A percentile compares a stretch with the other conserved stretches of the same genome.
These are phyloP conservation scores for Agaricales sp. DNA, from an alignment of 1,284 basidiomycete species.

Conservation along the genomic window DNA sequence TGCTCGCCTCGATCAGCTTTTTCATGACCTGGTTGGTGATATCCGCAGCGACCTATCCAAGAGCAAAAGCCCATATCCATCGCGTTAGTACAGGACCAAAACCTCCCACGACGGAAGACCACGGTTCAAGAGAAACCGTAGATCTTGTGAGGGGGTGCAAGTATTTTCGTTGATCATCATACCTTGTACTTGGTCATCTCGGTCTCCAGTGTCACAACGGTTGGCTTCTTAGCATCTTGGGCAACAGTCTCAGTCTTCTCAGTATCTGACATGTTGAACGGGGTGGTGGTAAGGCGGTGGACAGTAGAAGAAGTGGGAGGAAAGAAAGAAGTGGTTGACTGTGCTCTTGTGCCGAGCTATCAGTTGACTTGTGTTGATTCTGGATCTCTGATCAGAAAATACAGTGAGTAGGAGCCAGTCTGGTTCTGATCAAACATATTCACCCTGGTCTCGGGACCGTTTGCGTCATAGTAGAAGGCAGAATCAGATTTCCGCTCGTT, in stretches of 20 bases:
- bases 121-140: neutral
- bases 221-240: neutral
- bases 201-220: neutral
- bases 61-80: neutral
- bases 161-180: neutral
- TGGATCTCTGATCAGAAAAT: too few relatives aligned
- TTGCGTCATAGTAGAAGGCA: too few relatives aligned
- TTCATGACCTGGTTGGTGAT: conserved; percentile 83
- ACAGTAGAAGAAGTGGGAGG: neutral
- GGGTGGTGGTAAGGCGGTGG: neutral
- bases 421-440: too few relatives aligned
- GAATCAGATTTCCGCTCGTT: too few relatives aligned
- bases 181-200: conserved; percentile 2
- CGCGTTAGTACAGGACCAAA: neutral
- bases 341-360: neutral
- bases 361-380: too few relatives aligned
- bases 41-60: conserved; percentile 71
- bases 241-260: neutral
- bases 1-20: conserved; percentile 67
- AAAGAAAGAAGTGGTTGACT: neutral
- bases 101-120: neutral
- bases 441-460: too few relatives aligned
- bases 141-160: neutral
- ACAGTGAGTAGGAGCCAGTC: too few relatives aligned
- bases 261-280: conserved; percentile 4